Conservation (phyloP, 257 asterid genomes). For the Nicotiana undulata region DNA sequence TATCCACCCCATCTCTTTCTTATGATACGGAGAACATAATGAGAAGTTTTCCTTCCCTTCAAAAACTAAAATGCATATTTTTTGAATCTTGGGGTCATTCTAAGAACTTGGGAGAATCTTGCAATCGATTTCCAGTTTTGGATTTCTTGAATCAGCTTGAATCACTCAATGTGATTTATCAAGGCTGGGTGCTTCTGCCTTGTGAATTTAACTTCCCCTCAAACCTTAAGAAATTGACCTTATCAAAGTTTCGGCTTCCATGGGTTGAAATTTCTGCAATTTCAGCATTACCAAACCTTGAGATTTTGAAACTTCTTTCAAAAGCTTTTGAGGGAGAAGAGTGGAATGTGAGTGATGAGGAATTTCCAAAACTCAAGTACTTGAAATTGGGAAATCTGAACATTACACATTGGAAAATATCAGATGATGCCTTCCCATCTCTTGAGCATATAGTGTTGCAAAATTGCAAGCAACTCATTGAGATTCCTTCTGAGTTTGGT, state of each 20-base stretch:
- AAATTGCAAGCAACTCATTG: not conserved
- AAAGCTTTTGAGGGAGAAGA: not conserved
- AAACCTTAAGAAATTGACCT: not conserved
- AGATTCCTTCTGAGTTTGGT: slow-evolving; percentile 4
- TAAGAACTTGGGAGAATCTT: too few relatives aligned
- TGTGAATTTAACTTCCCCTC: slow-evolving; percentile 3
- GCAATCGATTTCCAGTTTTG: not conserved
- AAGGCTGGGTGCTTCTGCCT: too few relatives aligned
- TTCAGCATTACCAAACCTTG: slow-evolving; percentile 7
- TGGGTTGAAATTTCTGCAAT: slow-evolving; percentile 6
- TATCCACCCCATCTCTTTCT: not conserved
- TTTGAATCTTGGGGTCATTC: not conserved
- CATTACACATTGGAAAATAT: slow-evolving; percentile 3
- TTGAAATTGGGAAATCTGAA: not conserved
- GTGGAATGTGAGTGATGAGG: slow-evolving; percentile 1
- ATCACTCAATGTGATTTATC: not conserved
- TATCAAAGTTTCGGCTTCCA: not conserved
- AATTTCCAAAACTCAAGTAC: slow-evolving; percentile 11
- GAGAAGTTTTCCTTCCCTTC: slow-evolving; percentile 7
- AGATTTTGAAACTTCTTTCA: not conserved
- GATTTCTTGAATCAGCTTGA: not conserved
- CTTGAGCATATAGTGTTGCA: slow-evolving; percentile 9
- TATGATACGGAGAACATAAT: not conserved
- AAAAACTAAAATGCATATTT: not conserved
- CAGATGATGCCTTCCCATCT: slow-evolving; percentile 11